phyloP scores from a whole-genome alignment of 2,329 filamentous ascomycete genomes.

The Penicillium sp. region DNA sequence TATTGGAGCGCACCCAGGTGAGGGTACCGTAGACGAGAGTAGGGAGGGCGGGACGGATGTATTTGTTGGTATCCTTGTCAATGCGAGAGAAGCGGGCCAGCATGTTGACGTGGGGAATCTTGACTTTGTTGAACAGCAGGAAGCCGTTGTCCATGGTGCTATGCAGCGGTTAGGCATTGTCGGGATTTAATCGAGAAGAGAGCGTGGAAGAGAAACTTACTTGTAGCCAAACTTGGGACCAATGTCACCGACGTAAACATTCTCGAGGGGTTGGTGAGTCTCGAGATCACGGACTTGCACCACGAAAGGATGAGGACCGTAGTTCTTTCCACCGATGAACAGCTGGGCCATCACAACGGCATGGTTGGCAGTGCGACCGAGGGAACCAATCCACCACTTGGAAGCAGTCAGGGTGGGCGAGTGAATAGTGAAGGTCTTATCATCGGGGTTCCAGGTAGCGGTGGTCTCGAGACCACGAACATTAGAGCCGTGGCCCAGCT shows the following conservation, averaged over 20 bases:
- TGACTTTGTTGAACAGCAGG: conserved; percentile 75
- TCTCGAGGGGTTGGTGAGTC: conserved; percentile 70
- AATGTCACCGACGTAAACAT: conserved; percentile 77
- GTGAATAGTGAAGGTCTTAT: conserved; percentile 76
- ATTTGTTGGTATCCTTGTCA: conserved; percentile 70
- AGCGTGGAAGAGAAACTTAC: conserved; percentile 31
- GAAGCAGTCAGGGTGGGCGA: conserved; percentile 74
- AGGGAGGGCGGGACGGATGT: conserved; percentile 68
- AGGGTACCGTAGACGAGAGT: conserved; percentile 75
- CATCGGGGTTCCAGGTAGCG: conserved; percentile 72
- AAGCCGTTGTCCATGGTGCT: conserved; percentile 81
- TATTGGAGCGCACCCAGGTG: conserved; percentile 74
- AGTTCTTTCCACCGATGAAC: conserved; percentile 67
- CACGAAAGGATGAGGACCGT: conserved; percentile 78
- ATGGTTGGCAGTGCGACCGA: conserved; percentile 75
- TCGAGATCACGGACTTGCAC: conserved; percentile 73
- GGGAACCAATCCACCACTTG: conserved; percentile 85
- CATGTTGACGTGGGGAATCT: conserved; percentile 76
- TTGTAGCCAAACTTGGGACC: conserved; percentile 81
- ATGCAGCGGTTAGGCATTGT: conserved; percentile 11
- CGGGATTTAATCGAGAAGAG: neutral
- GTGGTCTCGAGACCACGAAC: conserved; percentile 74
- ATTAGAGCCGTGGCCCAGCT: conserved; percentile 78
- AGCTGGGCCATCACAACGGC: conserved; percentile 81
- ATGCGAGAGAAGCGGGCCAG: conserved; percentile 71